Percentiles rank a stretch among this genome's conserved stretches.
Evolutionary conservation across 495 filamentous ascomycete genomes (phyloP).

Genomic region (Xylaria sp.): DNA sequence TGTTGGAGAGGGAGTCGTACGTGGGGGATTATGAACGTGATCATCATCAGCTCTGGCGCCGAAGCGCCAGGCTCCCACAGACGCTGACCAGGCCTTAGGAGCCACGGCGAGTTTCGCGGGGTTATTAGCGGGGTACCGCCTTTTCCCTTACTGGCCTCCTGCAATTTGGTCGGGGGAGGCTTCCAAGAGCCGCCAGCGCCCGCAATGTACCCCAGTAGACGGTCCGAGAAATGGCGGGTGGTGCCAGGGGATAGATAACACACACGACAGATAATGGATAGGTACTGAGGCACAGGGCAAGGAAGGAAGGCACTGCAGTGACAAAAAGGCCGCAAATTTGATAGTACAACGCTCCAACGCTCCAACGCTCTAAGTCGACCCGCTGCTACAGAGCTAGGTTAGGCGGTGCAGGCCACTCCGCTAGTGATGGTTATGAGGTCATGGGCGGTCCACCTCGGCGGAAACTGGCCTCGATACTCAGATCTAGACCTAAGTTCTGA

Average conservation of each 20-base stretch:
- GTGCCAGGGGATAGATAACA: conserved; percentile 14
- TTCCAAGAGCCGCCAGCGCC: conserved; percentile 25
- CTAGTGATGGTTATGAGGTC: conserved; percentile 38
- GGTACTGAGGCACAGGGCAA: no score
- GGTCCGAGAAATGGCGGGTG: conserved; percentile 22
- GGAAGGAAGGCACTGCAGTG: background rate
- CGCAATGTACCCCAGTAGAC: conserved; percentile 19
- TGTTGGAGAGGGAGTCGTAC: conserved; percentile 22
- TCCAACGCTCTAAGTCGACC: no score
- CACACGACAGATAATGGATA: no score
- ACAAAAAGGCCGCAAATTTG: conserved; percentile 16
- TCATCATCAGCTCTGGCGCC: conserved; percentile 42
- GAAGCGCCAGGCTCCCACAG: conserved; percentile 40
- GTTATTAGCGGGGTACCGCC: conserved; percentile 40
- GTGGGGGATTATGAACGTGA: conserved; percentile 19
- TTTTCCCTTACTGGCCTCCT: conserved; percentile 15
- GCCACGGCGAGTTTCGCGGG: conserved; percentile 46
- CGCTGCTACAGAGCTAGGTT: conserved; percentile 23
- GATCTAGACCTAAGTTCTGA: background rate
- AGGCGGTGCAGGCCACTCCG: conserved; percentile 31
- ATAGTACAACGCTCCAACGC: conserved; percentile 25
- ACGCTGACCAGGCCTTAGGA: conserved; percentile 30
- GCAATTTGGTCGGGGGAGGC: background rate
- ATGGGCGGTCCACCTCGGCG: conserved; percentile 35
- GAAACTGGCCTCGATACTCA: conserved; percentile 34